Evolutionary conservation across 2,329 filamentous ascomycete species (phyloP).

Genomic region (Claviceps sp.): DNA sequence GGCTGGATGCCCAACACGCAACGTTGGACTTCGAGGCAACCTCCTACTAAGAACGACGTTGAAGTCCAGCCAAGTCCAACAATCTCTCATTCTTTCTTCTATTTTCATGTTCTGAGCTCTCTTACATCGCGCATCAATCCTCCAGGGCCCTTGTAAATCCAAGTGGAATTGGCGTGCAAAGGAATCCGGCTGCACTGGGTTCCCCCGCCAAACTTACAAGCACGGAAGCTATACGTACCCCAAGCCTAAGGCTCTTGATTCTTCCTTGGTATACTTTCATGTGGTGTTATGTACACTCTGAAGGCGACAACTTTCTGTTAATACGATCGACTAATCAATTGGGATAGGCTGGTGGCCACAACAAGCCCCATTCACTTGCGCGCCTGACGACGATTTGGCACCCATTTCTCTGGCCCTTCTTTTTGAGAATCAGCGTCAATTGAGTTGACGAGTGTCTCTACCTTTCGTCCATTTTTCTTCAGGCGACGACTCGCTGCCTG

Average conservation of each 20-base stretch:
- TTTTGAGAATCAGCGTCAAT: neutral
- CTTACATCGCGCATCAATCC: constrained; percentile 18
- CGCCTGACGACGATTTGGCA: neutral
- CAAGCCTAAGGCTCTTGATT: constrained; percentile 2
- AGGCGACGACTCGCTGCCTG: constrained; percentile 18
- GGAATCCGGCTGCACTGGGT: constrained; percentile 22
- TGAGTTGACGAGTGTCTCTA: neutral
- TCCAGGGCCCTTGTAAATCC: constrained; percentile 20
- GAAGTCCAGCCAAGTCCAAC: constrained; percentile 19
- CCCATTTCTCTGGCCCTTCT: neutral
- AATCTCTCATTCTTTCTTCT: constrained; percentile 6
- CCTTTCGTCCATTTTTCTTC: constrained; percentile 19
- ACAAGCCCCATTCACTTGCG: neutral
- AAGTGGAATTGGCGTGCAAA: constrained; percentile 18
- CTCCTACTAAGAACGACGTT: constrained; percentile 11
- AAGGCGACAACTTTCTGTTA: neutral
- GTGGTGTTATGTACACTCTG: neutral
- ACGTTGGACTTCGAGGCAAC: constrained; percentile 9
- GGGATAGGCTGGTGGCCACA: constrained; percentile 6
- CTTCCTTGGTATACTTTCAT: neutral
- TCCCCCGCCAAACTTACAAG: constrained; percentile 22
- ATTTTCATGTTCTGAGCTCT: constrained; percentile 18
- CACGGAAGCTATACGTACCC: constrained; percentile 26
- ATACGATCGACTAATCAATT: constrained; percentile 4
- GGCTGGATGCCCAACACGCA: constrained; percentile 3